Percentiles rank a stretch among this genome's conserved stretches.
These are phyloP conservation scores for Echria macrotheca DNA, from an alignment of 495 filamentous ascomycete genomes.

Conservation along the genomic window DNA sequence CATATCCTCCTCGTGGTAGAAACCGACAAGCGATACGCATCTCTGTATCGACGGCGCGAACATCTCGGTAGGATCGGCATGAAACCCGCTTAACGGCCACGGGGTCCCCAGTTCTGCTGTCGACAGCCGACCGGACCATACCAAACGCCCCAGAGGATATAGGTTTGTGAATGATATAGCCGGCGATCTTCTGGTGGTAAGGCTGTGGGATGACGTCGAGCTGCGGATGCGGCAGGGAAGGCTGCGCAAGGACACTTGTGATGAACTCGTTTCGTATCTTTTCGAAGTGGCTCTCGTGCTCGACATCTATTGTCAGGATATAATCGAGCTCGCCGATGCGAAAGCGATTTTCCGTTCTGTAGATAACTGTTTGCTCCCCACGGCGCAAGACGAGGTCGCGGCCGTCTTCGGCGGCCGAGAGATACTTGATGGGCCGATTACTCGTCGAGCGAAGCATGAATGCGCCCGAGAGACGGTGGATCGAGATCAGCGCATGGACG, in stretches of 20 bases:
- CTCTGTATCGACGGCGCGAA: neutral
- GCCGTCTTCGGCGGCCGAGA: slow-evolving; percentile 8
- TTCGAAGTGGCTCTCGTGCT: slow-evolving; percentile 4
- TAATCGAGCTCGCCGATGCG: slow-evolving; percentile 4
- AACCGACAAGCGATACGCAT: neutral
- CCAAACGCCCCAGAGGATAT: slow-evolving; percentile 9
- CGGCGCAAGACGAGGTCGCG: slow-evolving; percentile 1
- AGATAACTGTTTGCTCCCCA: slow-evolving; percentile 5
- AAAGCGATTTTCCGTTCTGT: neutral
- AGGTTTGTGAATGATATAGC: slow-evolving; percentile 10
- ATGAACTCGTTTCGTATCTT: slow-evolving; percentile 6
- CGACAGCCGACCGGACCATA: slow-evolving; percentile 9
- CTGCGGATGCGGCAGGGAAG: neutral
- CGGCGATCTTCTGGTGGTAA: slow-evolving; percentile 4
- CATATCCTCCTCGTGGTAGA: neutral
- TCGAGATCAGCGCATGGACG: slow-evolving; percentile 9
- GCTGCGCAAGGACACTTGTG: neutral
- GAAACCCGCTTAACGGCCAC: slow-evolving; percentile 8
- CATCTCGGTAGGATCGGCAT: neutral
- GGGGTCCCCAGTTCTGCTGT: slow-evolving; percentile 1
- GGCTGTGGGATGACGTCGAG: slow-evolving; percentile 7
- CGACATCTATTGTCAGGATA: neutral
- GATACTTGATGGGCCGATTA: slow-evolving; percentile 4
- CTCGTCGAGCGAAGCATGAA: slow-evolving; percentile 9
- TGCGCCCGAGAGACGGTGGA: slow-evolving; percentile 7